phyloP scores from a whole-genome alignment of 768 basidiomycete genomes.

The Tulasnella sp. region DNA sequence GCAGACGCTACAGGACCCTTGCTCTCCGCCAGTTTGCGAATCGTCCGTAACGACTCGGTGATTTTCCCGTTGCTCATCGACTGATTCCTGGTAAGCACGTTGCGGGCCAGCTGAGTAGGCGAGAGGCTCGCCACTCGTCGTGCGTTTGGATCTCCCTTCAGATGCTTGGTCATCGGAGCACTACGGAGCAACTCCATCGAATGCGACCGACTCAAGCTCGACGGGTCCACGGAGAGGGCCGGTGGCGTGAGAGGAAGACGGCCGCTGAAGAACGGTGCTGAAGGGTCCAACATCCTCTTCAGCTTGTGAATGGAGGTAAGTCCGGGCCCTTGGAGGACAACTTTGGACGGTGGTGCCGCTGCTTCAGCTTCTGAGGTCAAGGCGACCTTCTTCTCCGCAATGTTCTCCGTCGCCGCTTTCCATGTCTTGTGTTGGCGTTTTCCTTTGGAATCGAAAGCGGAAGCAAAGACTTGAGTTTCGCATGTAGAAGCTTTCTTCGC shows the following conservation, averaged over 20 bases:
- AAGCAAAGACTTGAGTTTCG: neutral
- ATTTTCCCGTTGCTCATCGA: neutral
- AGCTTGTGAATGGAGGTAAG: neutral
- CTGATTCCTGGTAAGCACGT: slow-evolving; percentile 25
- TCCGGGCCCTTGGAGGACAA: neutral
- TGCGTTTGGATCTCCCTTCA: neutral
- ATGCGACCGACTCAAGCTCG: neutral
- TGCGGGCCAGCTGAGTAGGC: neutral
- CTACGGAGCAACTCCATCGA: slow-evolving; percentile 4
- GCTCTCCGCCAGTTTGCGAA: neutral
- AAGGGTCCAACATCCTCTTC: slow-evolving; percentile 15
- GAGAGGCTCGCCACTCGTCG: neutral
- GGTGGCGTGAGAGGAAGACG: neutral
- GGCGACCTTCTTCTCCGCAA: neutral
- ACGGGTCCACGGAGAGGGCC: neutral
- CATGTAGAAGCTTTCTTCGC: neutral
- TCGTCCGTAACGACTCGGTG: slow-evolving; percentile 7
- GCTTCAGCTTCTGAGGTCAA: neutral
- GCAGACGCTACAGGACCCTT: neutral
- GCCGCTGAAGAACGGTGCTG: slow-evolving; percentile 9
- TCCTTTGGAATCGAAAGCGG: neutral
- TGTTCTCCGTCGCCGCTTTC: neutral
- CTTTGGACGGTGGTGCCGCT: neutral
- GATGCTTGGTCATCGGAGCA: neutral
- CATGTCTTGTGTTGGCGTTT: neutral